Evolutionary conservation across 2,329 filamentous ascomycete species (phyloP), one percentile per base, ranked within the genome.

Genomic region (Aureobasidium subglaciale): DNA sequence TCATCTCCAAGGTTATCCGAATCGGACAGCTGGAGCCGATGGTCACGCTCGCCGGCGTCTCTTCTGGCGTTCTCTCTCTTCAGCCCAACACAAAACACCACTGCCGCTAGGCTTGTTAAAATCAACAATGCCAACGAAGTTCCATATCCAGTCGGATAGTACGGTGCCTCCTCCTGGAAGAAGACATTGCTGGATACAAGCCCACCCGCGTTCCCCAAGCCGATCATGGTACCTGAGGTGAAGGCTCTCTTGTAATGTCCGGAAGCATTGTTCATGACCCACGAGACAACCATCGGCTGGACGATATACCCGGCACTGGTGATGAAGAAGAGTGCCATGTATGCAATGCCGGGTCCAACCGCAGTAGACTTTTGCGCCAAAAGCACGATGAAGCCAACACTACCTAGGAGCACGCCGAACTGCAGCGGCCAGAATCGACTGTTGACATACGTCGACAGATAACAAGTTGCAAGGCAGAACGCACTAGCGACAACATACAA

Each of bases 241-340:
- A 25, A 84, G 72, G 0, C 74, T 71, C 16, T 73, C 68, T 83
- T 83, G 65, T 80, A 82, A 63, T 81, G 78, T 1, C 80, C 80
- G 1, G 72, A 74, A 60, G 82, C 72, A 59, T 80, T 79, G 63
- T 83, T 82, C 56, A 73, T 74, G 20, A 83, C 68, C 80, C 81
- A 84, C 6, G 73, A 77, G 24, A 83, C 68, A 1, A 73, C 71
- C 38, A 83, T 73, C 1, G 81, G 80, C 58, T 80, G 77, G 3
- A 76, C 74, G 49, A 79, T 77, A 63, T 78, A 82, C 2, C 75
- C 75, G 15, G 81, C 80, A 7, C 70, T 70, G 2, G 78, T 76
- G 61, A 83, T 68, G 40, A 81, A 71, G 64, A 79, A 82, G 41
- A 81, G 67, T 9, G 79, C 78, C 49, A 79, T 76, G 66, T 83